A percentile compares a stretch with the other conserved stretches of the same genome.
phyloP scores from a whole-genome alignment of 169 alveolate species.

The Perkinsus marinus region DNA sequence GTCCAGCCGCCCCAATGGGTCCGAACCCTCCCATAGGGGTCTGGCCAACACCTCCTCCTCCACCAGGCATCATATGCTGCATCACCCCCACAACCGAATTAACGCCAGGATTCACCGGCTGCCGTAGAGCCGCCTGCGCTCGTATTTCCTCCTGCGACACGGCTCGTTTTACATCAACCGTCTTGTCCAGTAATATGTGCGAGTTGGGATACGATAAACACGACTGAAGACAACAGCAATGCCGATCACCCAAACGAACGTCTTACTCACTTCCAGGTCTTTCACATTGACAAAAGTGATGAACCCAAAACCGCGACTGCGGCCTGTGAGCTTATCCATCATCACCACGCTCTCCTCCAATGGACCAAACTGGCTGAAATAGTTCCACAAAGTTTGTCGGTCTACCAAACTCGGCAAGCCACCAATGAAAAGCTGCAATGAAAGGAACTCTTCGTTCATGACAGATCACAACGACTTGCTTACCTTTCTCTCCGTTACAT shows the following conservation, averaged over 20 bases:
- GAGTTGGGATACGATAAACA: not conserved
- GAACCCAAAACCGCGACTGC: constrained; percentile 70
- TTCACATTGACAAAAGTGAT: constrained; percentile 39
- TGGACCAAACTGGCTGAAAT: constrained; percentile 22
- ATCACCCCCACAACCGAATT: not conserved
- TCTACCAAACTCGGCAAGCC: constrained; percentile 39
- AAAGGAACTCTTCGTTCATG: not conserved
- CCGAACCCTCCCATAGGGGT: not conserved
- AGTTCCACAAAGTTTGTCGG: constrained; percentile 13
- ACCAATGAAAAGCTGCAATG: constrained; percentile 50
- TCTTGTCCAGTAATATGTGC: not conserved
- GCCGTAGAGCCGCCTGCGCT: not conserved
- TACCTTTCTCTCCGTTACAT: not conserved
- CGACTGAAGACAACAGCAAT: not conserved
- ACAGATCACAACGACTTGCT: too few relatives aligned
- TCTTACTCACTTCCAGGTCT: constrained; percentile 17
- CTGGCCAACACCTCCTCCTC: not conserved
- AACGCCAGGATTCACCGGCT: not conserved
- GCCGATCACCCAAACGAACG: not conserved
- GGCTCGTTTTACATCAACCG: not conserved
- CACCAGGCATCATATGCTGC: not conserved
- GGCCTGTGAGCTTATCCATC: constrained; percentile 44
- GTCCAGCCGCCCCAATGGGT: not conserved
- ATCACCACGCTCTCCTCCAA: constrained; percentile 33
- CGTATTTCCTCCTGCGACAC: not conserved